These are phyloP conservation scores for Candida manassasensis DNA, from an alignment of 805 yeast species.

Conservation along the genomic window DNA sequence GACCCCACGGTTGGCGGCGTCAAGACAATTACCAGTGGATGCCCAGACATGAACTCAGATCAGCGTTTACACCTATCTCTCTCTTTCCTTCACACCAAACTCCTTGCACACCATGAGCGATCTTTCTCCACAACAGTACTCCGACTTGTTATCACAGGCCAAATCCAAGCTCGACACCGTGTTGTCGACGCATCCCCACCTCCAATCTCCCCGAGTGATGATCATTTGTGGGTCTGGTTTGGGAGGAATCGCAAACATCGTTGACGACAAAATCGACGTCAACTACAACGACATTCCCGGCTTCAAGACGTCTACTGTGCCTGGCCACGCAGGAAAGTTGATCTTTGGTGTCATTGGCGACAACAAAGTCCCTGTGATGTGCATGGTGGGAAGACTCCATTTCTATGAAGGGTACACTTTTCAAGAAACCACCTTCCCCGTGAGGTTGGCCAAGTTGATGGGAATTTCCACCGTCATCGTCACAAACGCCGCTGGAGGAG, in stretches of 20 bases:
- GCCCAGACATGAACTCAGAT: too few relatives aligned
- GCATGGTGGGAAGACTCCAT: conserved; percentile 93
- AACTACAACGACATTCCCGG: conserved; percentile 73
- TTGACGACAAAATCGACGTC: conserved; percentile 45
- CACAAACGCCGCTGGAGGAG: conserved; percentile 97
- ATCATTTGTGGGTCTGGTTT: conserved; percentile 94
- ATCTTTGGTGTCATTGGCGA: conserved; percentile 72
- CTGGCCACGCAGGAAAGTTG: conserved; percentile 84
- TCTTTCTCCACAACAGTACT: conserved; percentile 1
- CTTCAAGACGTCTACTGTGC: conserved; percentile 75
- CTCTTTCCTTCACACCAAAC: background rate
- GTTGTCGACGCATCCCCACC: background rate
- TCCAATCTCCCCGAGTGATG: conserved; percentile 52
- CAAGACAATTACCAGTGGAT: too few relatives aligned
- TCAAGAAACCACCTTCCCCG: conserved; percentile 77
- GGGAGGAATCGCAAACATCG: conserved; percentile 69
- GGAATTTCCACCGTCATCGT: conserved; percentile 64
- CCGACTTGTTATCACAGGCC: conserved; percentile 2
- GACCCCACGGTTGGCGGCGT: too few relatives aligned
- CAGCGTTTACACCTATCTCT: too few relatives aligned
- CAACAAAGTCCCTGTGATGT: conserved; percentile 71
- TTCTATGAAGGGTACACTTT: conserved; percentile 90
- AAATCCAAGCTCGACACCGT: background rate
- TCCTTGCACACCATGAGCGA: background rate
- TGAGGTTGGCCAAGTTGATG: conserved; percentile 65